Evolutionary conservation across 73 alveolate genomes (phyloP).

Genomic region (Symbiodinium natans): DNA sequence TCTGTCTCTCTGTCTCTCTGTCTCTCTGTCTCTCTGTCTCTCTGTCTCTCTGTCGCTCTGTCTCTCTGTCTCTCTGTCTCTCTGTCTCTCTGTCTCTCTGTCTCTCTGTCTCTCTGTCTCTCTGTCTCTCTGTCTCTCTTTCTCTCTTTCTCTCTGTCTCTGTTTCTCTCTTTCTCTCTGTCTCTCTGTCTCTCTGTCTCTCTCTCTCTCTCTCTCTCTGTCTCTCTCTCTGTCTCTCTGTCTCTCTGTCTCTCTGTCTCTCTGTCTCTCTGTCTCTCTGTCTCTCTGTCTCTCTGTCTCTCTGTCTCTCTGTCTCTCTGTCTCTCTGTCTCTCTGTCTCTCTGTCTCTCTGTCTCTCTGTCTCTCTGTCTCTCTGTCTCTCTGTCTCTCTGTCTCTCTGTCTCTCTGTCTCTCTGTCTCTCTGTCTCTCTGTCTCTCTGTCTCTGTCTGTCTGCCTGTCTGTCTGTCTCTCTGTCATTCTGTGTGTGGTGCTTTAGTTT

Average conservation of each 20-base stretch:
- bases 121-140: no score
- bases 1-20: conserved; percentile 7
- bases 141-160: no score
- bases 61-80: conserved; percentile 7
- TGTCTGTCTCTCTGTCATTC: no score
- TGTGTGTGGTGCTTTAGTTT: no score
- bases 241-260: conserved; percentile 18
- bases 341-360: conserved; percentile 28
- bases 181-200: not conserved
- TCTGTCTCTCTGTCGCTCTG: no score
- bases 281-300: conserved; percentile 18
- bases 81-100: conserved; percentile 7
- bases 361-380: conserved; percentile 32
- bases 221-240: conserved; percentile 13
- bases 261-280: conserved; percentile 23
- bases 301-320: conserved; percentile 5
- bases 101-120: conserved; percentile 7
- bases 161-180: no score
- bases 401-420: conserved; percentile 14
- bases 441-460: no score
- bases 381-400: conserved; percentile 32
- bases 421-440: conserved; percentile 20
- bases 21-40: conserved; percentile 7
- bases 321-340: conserved; percentile 26
- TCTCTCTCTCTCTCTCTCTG: conserved; percentile 6